Evolutionary conservation across 1,284 basidiomycete species (phyloP).

Genomic region (Ceratobasidium sp.): DNA sequence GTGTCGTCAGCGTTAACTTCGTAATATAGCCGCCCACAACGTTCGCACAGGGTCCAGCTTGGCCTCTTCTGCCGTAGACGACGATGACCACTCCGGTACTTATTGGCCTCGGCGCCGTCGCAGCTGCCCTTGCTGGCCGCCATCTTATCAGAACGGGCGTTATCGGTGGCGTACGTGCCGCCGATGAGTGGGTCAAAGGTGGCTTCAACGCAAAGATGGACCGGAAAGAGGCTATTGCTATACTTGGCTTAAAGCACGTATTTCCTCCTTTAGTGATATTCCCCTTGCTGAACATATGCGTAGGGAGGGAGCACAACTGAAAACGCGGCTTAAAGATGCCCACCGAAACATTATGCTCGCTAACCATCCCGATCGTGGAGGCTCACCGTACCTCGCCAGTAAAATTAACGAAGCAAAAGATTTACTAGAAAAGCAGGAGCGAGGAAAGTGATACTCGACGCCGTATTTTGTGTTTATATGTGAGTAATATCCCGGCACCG

Average conservation of each 20-base stretch:
- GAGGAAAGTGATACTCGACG: constrained; percentile 25
- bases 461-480: not conserved
- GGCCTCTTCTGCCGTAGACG: not conserved
- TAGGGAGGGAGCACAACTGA: constrained; percentile 81
- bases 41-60: constrained; percentile 22
- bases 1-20: constrained; percentile 10
- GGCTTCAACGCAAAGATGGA: constrained; percentile 98
- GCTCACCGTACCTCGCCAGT: constrained; percentile 96
- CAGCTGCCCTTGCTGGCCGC: constrained; percentile 82
- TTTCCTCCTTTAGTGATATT: not conserved
- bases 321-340: constrained; percentile 86
- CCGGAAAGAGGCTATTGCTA: constrained; percentile 89
- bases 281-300: constrained; percentile 10
- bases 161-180: constrained; percentile 66
- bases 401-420: constrained; percentile 97
- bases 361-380: constrained; percentile 97
- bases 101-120: constrained; percentile 82
- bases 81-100: constrained; percentile 73
- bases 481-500: not conserved
- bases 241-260: constrained; percentile 91
- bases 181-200: constrained; percentile 89
- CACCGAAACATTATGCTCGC: constrained; percentile 93
- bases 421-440: constrained; percentile 77
- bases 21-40: constrained; percentile 28
- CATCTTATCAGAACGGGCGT: constrained; percentile 72